Evolutionary conservation across 2,329 filamentous ascomycete genomes (phyloP).

Genomic region (Xylariaceae sp.): DNA sequence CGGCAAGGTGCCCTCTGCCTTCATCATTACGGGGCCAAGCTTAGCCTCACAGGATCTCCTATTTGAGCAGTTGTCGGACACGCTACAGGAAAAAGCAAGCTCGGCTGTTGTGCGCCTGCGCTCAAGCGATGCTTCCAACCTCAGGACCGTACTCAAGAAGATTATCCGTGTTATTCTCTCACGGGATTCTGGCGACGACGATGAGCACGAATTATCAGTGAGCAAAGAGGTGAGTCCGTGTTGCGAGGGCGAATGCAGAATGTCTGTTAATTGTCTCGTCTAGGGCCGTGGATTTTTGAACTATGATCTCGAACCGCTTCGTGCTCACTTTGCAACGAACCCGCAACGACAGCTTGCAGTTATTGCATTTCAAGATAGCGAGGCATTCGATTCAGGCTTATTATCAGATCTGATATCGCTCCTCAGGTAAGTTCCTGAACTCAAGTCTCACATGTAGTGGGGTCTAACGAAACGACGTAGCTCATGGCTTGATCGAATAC

Average conservation of each 20-base stretch:
- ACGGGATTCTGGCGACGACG: slow-evolving; percentile 48
- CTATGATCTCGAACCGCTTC: slow-evolving; percentile 73
- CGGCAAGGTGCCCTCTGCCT: slow-evolving; percentile 62
- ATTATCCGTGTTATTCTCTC: slow-evolving; percentile 66
- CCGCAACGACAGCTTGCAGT: slow-evolving; percentile 57
- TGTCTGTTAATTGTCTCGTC: slow-evolving; percentile 14
- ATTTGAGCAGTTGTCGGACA: slow-evolving; percentile 66
- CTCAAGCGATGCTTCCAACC: slow-evolving; percentile 68
- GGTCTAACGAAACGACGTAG: slow-evolving; percentile 15
- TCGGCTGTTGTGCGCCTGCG: slow-evolving; percentile 65
- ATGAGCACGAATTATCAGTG: slow-evolving; percentile 47
- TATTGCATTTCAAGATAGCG: slow-evolving; percentile 76
- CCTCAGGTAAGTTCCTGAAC: slow-evolving; percentile 54
- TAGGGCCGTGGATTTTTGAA: slow-evolving; percentile 67
- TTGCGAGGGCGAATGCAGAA: not conserved
- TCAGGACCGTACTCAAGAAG: slow-evolving; percentile 70
- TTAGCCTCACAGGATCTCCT: slow-evolving; percentile 72
- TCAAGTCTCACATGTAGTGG: slow-evolving; percentile 25
- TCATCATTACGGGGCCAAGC: slow-evolving; percentile 76
- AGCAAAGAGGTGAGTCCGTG: slow-evolving; percentile 45
- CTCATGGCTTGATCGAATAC: slow-evolving; percentile 72
- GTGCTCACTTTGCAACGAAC: slow-evolving; percentile 55
- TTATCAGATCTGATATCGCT: slow-evolving; percentile 69
- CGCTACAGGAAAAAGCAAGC: slow-evolving; percentile 44
- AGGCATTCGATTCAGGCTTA: slow-evolving; percentile 73